phyloP scores from a whole-genome alignment of 257 asterid species.

The Galeopsis tetrahit region DNA sequence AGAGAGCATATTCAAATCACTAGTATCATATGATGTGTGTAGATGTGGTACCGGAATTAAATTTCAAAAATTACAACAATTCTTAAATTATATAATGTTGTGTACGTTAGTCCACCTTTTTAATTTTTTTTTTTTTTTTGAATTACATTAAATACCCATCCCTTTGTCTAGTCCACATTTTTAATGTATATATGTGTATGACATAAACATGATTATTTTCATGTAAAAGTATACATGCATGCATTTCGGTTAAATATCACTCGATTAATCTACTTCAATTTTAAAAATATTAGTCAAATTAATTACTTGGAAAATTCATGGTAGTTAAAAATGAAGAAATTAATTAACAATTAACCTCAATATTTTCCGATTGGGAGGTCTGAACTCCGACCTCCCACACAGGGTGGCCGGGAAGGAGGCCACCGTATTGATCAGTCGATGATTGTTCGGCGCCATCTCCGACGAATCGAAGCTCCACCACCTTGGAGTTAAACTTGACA shows the following conservation, averaged over 20 bases:
- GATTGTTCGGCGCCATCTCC: constrained; percentile 40
- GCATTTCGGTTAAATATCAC: constrained; percentile 30
- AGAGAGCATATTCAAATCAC: too few species aligned
- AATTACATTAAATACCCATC: too few species aligned
- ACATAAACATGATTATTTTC: neutral
- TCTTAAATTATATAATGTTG: too few species aligned
- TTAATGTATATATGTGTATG: neutral
- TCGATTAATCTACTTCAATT: neutral
- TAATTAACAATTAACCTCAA: constrained; percentile 49
- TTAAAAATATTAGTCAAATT: neutral
- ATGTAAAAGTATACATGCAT: constrained; percentile 29
- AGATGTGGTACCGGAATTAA: too few species aligned
- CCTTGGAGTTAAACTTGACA: constrained; percentile 75
- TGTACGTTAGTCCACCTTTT: too few species aligned
- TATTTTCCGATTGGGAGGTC: constrained; percentile 49
- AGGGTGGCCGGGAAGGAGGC: constrained; percentile 61
- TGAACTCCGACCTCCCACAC: constrained; percentile 85
- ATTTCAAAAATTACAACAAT: too few species aligned
- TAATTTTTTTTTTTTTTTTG: too few species aligned
- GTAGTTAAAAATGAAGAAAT: neutral
- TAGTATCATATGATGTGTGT: too few species aligned
- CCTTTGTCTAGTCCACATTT: neutral
- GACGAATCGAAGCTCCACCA: constrained; percentile 65
- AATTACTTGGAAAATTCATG: constrained; percentile 11
- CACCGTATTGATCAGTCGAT: constrained; percentile 45